phyloP scores from a whole-genome alignment of 148 eudicot species.

The Chenopodium quinoa region DNA sequence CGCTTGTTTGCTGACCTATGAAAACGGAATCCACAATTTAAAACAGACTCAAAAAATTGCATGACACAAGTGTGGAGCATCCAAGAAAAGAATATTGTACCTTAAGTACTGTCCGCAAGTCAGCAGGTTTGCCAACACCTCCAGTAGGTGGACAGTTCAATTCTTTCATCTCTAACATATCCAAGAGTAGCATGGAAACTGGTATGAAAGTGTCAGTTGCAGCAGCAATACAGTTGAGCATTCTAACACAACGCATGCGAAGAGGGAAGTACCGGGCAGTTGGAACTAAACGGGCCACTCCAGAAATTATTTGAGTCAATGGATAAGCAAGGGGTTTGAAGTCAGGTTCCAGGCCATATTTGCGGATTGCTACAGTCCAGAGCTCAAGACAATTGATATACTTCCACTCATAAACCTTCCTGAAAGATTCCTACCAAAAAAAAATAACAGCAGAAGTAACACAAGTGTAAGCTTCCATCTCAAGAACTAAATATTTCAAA shows the following conservation, averaged over 20 bases:
- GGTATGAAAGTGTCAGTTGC: constrained; percentile 82
- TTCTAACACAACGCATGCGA: constrained; percentile 82
- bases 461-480: constrained; percentile 1
- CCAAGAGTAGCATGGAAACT: constrained; percentile 77
- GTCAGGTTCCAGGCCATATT: constrained; percentile 71
- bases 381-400: constrained; percentile 92
- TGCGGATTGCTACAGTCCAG: constrained; percentile 92
- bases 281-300: constrained; percentile 84
- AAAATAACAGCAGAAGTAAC: neutral
- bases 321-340: constrained; percentile 92
- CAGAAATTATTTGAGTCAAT: constrained; percentile 89
- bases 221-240: constrained; percentile 89
- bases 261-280: constrained; percentile 94
- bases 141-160: constrained; percentile 79
- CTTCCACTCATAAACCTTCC: constrained; percentile 96
- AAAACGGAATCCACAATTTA: constrained; percentile 16
- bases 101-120: constrained; percentile 64
- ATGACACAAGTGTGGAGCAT: neutral
- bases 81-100: constrained; percentile 34
- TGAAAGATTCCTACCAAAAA: constrained; percentile 58
- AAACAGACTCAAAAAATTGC: neutral
- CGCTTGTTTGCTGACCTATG: constrained; percentile 71
- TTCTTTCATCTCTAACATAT: constrained; percentile 94
- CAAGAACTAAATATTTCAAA: neutral
- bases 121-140: constrained; percentile 89